Evolutionary conservation across 306 rosid species (phyloP).

Genomic region (Malus orientalis): DNA sequence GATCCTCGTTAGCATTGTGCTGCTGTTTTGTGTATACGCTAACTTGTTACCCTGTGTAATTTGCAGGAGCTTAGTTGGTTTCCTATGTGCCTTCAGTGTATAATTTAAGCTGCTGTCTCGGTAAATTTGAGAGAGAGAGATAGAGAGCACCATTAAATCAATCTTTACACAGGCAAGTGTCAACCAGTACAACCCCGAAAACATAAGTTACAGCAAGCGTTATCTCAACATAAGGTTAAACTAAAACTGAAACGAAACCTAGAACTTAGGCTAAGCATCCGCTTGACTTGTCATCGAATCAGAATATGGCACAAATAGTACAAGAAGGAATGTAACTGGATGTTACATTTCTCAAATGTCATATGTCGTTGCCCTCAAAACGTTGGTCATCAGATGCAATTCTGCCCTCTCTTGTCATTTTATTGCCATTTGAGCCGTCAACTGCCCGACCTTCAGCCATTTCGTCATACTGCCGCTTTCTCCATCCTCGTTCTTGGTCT

Average conservation of each 20-base stretch:
- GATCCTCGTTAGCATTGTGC: neutral
- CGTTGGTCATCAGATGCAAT: conserved; percentile 11
- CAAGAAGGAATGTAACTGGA: neutral
- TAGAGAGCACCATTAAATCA: conserved; percentile 1
- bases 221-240: neutral
- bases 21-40: conserved; percentile 17
- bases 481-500: conserved; percentile 40
- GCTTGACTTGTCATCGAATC: conserved; percentile 9
- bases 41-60: conserved; percentile 11
- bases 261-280: conserved; percentile 11
- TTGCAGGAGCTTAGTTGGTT: conserved; percentile 27
- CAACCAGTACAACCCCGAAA: neutral
- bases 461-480: conserved; percentile 29
- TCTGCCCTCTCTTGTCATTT: conserved; percentile 16
- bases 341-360: conserved; percentile 3
- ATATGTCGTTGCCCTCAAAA: conserved; percentile 14
- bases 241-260: conserved; percentile 15
- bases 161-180: conserved; percentile 20
- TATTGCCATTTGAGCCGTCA: conserved; percentile 21
- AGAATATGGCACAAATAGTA: conserved; percentile 14
- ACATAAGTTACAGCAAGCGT: conserved; percentile 4
- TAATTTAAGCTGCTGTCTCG: neutral
- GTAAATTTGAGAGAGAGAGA: neutral
- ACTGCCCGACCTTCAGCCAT: conserved; percentile 22
- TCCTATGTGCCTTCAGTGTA: conserved; percentile 12